Conservation (phyloP, 441 rosid genomes). For the Monsonia emarginata region DNA sequence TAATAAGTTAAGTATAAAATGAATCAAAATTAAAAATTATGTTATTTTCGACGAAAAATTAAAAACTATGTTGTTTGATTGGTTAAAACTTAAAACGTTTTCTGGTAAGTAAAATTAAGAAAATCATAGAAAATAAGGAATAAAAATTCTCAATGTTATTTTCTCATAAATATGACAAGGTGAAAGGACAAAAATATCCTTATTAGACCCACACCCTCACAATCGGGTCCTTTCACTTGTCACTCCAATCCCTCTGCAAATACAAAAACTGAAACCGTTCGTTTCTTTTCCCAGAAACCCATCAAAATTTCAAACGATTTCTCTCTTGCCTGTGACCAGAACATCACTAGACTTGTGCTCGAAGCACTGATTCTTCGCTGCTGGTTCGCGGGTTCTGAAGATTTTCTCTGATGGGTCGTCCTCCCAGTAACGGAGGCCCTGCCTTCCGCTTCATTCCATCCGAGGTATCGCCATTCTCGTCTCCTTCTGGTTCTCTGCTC, state of each 20-base stretch:
- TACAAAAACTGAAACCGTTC: not conserved
- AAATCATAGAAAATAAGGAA: too few relatives aligned
- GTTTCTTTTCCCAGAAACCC: not conserved
- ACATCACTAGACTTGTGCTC: not conserved
- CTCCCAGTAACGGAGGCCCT: constrained; percentile 86
- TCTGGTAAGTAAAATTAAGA: too few relatives aligned
- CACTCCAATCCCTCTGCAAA: not conserved
- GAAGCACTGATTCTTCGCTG: not conserved
- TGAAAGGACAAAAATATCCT: not conserved
- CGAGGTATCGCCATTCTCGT: constrained; percentile 40
- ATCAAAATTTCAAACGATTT: not conserved
- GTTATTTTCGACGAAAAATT: too few relatives aligned
- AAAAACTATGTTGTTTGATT: too few relatives aligned
- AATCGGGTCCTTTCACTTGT: not conserved
- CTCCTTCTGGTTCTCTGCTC: not conserved
- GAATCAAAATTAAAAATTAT: too few relatives aligned
- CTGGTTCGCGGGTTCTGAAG: not conserved
- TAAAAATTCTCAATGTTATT: too few relatives aligned
- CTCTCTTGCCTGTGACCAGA: not conserved
- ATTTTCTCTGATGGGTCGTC: constrained; percentile 57
- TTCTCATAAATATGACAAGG: too few relatives aligned
- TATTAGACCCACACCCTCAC: not conserved
- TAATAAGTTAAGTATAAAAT: too few relatives aligned
- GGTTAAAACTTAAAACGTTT: too few relatives aligned
- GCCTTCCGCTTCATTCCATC: constrained; percentile 68